These are phyloP conservation scores for Xylaria longipes DNA, from an alignment of 495 filamentous ascomycete species.

Conservation along the genomic window DNA sequence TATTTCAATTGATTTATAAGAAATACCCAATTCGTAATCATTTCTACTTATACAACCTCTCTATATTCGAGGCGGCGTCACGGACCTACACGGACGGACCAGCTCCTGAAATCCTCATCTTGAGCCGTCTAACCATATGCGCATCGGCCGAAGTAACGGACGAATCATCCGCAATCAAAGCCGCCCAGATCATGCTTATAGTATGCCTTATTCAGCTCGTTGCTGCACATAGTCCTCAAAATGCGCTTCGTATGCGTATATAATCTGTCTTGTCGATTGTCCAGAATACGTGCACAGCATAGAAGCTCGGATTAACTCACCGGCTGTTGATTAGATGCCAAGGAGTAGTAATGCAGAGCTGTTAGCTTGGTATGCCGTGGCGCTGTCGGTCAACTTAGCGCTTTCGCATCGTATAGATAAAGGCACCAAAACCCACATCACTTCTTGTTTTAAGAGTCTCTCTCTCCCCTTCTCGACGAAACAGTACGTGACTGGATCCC, in stretches of 20 bases:
- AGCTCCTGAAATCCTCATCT: neutral
- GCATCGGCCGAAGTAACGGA: conserved; percentile 18
- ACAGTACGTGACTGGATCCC: neutral
- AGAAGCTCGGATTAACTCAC: neutral
- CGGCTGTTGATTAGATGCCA: neutral
- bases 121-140: neutral
- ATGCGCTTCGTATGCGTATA: neutral
- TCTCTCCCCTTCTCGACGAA: neutral
- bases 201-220: neutral
- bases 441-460: neutral
- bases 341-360: neutral
- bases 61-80: neutral
- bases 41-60: neutral
- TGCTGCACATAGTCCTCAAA: neutral
- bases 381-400: neutral
- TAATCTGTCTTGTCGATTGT: neutral
- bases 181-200: neutral
- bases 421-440: neutral
- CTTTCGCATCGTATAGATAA: neutral
- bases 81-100: conserved; percentile 4
- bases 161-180: neutral
- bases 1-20: neutral
- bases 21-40: neutral
- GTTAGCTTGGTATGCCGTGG: neutral
- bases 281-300: neutral